These are phyloP conservation scores for Inga oerstediana DNA, from an alignment of 306 rosid genomes.

Conservation along the genomic window DNA sequence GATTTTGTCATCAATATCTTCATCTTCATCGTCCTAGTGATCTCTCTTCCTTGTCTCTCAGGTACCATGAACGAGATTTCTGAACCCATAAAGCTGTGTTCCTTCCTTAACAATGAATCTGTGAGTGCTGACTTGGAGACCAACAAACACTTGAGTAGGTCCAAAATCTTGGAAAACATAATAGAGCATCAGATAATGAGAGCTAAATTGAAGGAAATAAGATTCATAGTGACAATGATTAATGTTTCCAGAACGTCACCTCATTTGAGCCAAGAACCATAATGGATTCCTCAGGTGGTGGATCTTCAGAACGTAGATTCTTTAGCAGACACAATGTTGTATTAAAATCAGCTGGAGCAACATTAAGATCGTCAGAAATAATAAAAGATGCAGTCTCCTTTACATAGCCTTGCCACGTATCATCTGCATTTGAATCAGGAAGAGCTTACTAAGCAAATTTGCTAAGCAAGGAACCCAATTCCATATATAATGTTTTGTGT, in stretches of 20 bases:
- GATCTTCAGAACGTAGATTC: not conserved
- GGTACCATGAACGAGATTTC: not conserved
- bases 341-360: no score
- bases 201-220: no score
- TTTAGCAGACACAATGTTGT: not conserved
- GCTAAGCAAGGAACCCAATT: no score
- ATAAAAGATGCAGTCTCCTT: not conserved
- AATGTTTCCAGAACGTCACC: not conserved
- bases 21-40: not conserved
- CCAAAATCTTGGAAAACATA: not conserved
- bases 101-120: conserved; percentile 2
- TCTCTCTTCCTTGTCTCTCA: not conserved
- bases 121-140: conserved; percentile 21
- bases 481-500: no score
- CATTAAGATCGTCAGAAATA: not conserved
- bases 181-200: no score
- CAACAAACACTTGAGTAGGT: not conserved
- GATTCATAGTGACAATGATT: no score
- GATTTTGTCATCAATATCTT: not conserved
- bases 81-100: not conserved
- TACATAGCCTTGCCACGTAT: not conserved
- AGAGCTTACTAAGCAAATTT: no score
- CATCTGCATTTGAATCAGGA: no score
- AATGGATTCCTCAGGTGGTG: not conserved
- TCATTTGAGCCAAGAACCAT: accelerated